Conservation (phyloP, 768 basidiomycete species). For the Boletus reticulatus region DNA sequence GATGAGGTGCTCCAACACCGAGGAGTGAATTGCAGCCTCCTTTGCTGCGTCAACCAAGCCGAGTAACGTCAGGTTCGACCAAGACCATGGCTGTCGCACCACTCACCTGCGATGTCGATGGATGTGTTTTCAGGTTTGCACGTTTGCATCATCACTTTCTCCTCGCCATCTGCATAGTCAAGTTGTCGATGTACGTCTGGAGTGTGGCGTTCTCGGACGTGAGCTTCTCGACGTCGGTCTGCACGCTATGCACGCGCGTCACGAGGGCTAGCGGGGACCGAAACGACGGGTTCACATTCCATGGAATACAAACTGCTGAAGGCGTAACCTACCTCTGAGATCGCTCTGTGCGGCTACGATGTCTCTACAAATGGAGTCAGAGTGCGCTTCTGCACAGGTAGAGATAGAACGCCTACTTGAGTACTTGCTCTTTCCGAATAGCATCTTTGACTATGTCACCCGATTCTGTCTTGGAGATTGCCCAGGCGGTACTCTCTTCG, state of each 20-base stretch:
- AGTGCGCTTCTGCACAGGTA: neutral
- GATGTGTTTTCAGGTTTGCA: neutral
- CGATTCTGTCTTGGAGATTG: constrained; percentile 38
- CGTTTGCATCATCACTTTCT: constrained; percentile 47
- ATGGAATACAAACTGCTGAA: neutral
- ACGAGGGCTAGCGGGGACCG: constrained; percentile 53
- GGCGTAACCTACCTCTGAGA: constrained; percentile 55
- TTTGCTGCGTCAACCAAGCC: neutral
- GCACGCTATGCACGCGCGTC: constrained; percentile 62
- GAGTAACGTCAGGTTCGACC: neutral
- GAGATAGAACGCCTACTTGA: constrained; percentile 55
- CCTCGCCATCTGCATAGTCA: constrained; percentile 85
- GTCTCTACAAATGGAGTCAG: constrained; percentile 47
- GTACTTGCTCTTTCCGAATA: constrained; percentile 69
- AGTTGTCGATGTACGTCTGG: constrained; percentile 87
- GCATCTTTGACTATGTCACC: constrained; percentile 75
- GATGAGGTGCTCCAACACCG: neutral
- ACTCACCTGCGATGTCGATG: constrained; percentile 8
- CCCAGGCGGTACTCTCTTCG: constrained; percentile 50
- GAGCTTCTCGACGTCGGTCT: constrained; percentile 80
- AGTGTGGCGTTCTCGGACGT: constrained; percentile 76
- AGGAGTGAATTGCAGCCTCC: neutral
- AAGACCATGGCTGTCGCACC: neutral
- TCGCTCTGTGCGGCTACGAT: constrained; percentile 75
- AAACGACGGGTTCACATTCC: neutral